A percentile compares a stretch with the other conserved stretches of the same genome.
Evolutionary conservation across 352 stramenopile genomes (phyloP).

Genomic region (Phytophthora constricta): DNA sequence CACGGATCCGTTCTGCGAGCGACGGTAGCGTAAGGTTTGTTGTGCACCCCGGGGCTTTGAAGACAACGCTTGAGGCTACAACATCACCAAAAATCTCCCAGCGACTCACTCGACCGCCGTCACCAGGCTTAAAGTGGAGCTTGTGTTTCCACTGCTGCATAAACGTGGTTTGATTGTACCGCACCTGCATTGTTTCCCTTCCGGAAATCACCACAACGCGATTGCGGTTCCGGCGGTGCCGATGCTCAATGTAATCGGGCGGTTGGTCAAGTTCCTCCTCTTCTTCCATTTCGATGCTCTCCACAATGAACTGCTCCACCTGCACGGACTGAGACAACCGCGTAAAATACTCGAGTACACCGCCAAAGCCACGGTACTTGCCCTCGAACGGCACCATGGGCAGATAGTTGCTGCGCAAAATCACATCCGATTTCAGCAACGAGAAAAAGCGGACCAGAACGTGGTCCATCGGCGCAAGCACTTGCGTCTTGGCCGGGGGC

Average conservation of each 20-base stretch:
- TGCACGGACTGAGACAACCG: slow-evolving; percentile 70
- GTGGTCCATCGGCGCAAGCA: slow-evolving; percentile 63
- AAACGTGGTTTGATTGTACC: slow-evolving; percentile 83
- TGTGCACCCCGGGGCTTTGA: slow-evolving; percentile 74
- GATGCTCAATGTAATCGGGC: slow-evolving; percentile 28
- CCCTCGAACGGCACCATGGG: slow-evolving; percentile 91
- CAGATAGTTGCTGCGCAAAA: slow-evolving; percentile 86
- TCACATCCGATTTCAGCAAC: slow-evolving; percentile 76
- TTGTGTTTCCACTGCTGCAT: slow-evolving; percentile 90
- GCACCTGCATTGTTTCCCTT: slow-evolving; percentile 86
- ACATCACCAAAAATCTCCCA: slow-evolving; percentile 90
- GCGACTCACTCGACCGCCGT: slow-evolving; percentile 51
- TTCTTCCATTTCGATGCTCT: slow-evolving; percentile 71
- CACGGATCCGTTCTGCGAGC: slow-evolving; percentile 80
- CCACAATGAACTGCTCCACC: slow-evolving; percentile 80
- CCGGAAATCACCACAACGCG: slow-evolving; percentile 76
- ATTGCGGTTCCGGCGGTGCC: slow-evolving; percentile 35
- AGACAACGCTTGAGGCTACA: slow-evolving; percentile 87
- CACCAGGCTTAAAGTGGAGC: slow-evolving; percentile 75
- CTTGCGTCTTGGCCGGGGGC: slow-evolving; percentile 54
- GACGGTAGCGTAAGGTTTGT: slow-evolving; percentile 86
- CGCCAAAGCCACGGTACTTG: slow-evolving; percentile 78
- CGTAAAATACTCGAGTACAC: slow-evolving; percentile 83
- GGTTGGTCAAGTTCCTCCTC: slow-evolving; percentile 35
- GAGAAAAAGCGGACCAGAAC: slow-evolving; percentile 79